A percentile compares a stretch with the other conserved stretches of the same genome.
Conservation (phyloP, 768 basidiomycete species). For the Fistulinella prunicolor region DNA sequence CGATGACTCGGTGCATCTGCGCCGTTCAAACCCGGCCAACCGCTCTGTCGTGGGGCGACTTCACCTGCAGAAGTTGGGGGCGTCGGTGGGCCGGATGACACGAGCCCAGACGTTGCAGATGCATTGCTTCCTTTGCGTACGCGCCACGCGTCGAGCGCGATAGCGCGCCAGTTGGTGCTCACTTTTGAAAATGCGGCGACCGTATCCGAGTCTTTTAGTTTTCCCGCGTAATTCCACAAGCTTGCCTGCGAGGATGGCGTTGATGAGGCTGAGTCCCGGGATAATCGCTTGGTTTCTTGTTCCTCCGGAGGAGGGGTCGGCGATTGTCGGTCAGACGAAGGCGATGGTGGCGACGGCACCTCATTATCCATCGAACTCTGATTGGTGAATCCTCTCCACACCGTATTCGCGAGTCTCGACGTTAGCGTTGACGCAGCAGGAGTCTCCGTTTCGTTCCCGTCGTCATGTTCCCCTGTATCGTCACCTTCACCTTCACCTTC, state of each 20-base stretch:
- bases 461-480: slow-evolving; percentile 30
- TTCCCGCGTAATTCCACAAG: slow-evolving; percentile 72
- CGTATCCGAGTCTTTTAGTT: slow-evolving; percentile 69
- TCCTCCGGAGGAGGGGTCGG: slow-evolving; percentile 22
- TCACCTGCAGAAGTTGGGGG: slow-evolving; percentile 26
- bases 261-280: slow-evolving; percentile 11
- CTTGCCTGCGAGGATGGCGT: slow-evolving; percentile 33
- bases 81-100: slow-evolving; percentile 5
- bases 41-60: slow-evolving; percentile 8
- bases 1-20: slow-evolving; percentile 18
- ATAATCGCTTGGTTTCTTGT: slow-evolving; percentile 11
- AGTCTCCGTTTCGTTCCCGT: slow-evolving; percentile 47
- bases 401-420: slow-evolving; percentile 55
- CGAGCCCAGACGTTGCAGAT: slow-evolving; percentile 2
- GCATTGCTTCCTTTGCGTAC: slow-evolving; percentile 17
- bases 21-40: slow-evolving; percentile 11
- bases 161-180: slow-evolving; percentile 74
- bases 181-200: slow-evolving; percentile 68
- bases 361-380: slow-evolving; percentile 69
- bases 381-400: slow-evolving; percentile 78
- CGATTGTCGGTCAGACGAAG: slow-evolving; percentile 30
- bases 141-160: slow-evolving; percentile 39
- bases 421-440: slow-evolving; percentile 39
- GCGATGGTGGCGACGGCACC: slow-evolving; percentile 39
- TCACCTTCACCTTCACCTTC: slow-evolving; percentile 21